Evolutionary conservation across 345 rosid species (phyloP), one percentile per base, ranked within the genome.

Genomic region (Euphorbia lathyris): DNA sequence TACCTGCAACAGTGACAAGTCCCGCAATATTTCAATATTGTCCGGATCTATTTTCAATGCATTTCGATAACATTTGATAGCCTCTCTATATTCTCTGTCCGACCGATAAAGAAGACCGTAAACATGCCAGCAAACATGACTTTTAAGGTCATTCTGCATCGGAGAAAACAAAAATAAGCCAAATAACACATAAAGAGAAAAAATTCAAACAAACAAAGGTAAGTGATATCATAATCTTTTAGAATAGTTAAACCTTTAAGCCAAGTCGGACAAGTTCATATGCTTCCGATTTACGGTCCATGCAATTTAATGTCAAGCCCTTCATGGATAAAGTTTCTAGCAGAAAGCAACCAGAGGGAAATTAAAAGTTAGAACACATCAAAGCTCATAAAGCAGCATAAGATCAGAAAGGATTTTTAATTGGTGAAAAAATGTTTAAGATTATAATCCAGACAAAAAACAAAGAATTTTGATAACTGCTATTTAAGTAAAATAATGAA

Each of bases 81-180:
- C 99, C 77, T 96, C 99, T 76, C 98, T 89, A 60, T 96, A 96
- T 75, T 92, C 99, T 86, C 99, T 86, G 77, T 96, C 99, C 29
- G 99, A 96, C 16, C 99, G 98, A 78, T 90, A 92, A 63, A 92
- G 88, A 65, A 92, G 98, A 75, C 99, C 99, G 84, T 86, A 88
- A 42, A 92, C 99, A 82, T 96, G 99, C 99, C 99, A 96, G 86
- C 99, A 96, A 76, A 92, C 99, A 83, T 96, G 99, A 81, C 99
- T 96, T 82, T 90, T 92, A 63, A 96, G 84, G 73, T 96, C 99
- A 89, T 92, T 92, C 99, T 96, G 91, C 88, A 85, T 40, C 29
- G 76, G 67, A 66, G 56, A 73, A 55, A 65, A 30, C 17, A 76
- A 69, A 77, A 38, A 58, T 14, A 76, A 58, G 55, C 55, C 29